Base-by-base conservation (phyloP, 768 basidiomycete species). In the Leucocoprinus birnbaumii region DNA sequence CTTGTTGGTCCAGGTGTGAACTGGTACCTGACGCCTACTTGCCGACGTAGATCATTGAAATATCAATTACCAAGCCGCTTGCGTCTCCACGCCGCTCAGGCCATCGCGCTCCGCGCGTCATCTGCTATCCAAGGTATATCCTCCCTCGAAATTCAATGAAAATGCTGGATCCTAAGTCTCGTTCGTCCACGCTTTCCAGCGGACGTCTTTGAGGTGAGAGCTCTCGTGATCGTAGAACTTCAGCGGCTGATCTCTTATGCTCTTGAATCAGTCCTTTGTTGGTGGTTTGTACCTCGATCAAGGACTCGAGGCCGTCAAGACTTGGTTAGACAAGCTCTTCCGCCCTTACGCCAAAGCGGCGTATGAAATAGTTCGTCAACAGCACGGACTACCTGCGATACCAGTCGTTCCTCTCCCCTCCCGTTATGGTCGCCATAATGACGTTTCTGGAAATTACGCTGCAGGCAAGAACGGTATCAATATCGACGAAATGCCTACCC, bases 271-370 rank as follows among this genome's bases (percentile, higher is more conserved):
- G 89, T 80, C 90, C 2, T 92, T 85, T 65, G 79, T 91, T 26
- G 90, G 89, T n/a, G 90, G 89, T 0, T 69, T 92, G 16, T 91
- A 80, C 71, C 66, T 77, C 46, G 89, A 91, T 51, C 83, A 85
- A 62, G 89, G 87, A 22, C 74, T 91, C 38, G 67, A 74, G 0
- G 71, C 66, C 4, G 82, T 84, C 42, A 73, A 75, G 56, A 41
- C 57, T 3, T 92, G 90, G 90, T 77, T 91, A 40, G 70, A 70
- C 51, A 64, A 67, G 1, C 79, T 92, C 47, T 80, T 92, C 64
- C 73, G 64, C 22, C 89, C 89, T 7, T 91, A 87, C 66, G 66
- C 80, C 45, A 61, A 57, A 35, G 76, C 79, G 27, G 87, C 87
- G 10, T 92, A 92, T 68, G 69, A 70, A 48, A 68, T 78, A 51